phyloP scores from a whole-genome alignment of 768 basidiomycete species.

The Boletus sensibilis region DNA sequence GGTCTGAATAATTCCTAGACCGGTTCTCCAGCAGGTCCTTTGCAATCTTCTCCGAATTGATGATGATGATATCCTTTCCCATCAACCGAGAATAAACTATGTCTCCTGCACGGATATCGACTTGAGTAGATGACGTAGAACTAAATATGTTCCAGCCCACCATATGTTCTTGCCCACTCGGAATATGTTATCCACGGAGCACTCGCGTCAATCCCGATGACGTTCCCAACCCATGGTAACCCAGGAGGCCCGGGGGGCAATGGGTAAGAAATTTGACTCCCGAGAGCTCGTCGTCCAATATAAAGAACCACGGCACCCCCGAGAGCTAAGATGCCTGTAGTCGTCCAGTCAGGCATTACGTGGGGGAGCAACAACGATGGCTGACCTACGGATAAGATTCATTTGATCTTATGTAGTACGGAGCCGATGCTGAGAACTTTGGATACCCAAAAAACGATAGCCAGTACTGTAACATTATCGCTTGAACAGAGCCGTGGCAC shows the following conservation, averaged over 20 bases:
- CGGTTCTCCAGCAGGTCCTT: conserved; percentile 2
- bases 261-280: neutral
- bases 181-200: no score
- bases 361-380: no score
- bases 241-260: conserved; percentile 15
- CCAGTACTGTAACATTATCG: no score
- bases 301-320: neutral
- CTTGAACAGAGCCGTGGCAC: no score
- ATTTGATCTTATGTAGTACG: no score
- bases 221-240: no score
- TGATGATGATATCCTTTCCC: conserved; percentile 3
- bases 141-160: neutral
- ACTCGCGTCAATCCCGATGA: no score
- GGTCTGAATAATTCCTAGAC: conserved; percentile 7
- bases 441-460: no score
- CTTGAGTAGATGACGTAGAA: neutral
- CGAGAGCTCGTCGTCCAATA: neutral
- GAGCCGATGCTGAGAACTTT: no score
- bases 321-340: neutral
- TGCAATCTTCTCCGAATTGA: no score
- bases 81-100: neutral
- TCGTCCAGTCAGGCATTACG: conserved; percentile 7
- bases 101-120: neutral
- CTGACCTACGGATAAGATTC: no score
- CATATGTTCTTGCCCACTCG: no score